Percentiles rank a stretch among this genome's conserved stretches.
These are phyloP conservation scores for Endocalyx cinctus DNA, from an alignment of 2,329 filamentous ascomycete species.

Conservation along the genomic window DNA sequence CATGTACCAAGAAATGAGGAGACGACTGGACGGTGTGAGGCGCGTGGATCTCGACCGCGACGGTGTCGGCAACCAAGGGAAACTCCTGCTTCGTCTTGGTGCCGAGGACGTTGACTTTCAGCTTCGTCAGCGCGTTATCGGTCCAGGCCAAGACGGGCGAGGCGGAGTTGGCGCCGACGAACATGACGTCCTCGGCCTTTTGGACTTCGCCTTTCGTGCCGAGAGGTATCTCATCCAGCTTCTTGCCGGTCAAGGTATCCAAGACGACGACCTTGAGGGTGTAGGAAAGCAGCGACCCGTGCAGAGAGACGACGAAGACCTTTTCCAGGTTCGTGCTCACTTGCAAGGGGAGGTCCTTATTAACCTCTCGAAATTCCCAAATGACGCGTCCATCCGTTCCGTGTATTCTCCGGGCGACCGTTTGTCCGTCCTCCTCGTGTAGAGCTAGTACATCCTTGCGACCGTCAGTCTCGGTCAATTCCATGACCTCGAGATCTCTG, in stretches of 20 bases:
- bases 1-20: slow-evolving; percentile 83
- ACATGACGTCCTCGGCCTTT: slow-evolving; percentile 59
- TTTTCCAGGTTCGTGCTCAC: slow-evolving; percentile 64
- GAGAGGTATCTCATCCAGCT: slow-evolving; percentile 66
- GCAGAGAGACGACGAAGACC: slow-evolving; percentile 74
- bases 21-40: slow-evolving; percentile 66
- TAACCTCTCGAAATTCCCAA: slow-evolving; percentile 72
- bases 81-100: slow-evolving; percentile 54
- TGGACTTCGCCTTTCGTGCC: slow-evolving; percentile 71
- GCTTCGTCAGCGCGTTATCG: slow-evolving; percentile 54
- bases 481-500: slow-evolving; percentile 72
- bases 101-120: slow-evolving; percentile 69
- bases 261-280: slow-evolving; percentile 72
- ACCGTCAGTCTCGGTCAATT: slow-evolving; percentile 57
- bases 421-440: slow-evolving; percentile 51
- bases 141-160: slow-evolving; percentile 74
- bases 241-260: slow-evolving; percentile 68
- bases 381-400: slow-evolving; percentile 66
- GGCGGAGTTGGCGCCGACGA: slow-evolving; percentile 71
- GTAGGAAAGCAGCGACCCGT: slow-evolving; percentile 64
- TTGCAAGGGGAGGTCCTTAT: slow-evolving; percentile 69
- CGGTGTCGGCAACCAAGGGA: slow-evolving; percentile 41
- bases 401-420: slow-evolving; percentile 65
- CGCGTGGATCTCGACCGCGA: slow-evolving; percentile 63
- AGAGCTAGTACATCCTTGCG: slow-evolving; percentile 69